Base-by-base conservation (phyloP, 768 basidiomycete species). In the Pisolithus orientalis region DNA sequence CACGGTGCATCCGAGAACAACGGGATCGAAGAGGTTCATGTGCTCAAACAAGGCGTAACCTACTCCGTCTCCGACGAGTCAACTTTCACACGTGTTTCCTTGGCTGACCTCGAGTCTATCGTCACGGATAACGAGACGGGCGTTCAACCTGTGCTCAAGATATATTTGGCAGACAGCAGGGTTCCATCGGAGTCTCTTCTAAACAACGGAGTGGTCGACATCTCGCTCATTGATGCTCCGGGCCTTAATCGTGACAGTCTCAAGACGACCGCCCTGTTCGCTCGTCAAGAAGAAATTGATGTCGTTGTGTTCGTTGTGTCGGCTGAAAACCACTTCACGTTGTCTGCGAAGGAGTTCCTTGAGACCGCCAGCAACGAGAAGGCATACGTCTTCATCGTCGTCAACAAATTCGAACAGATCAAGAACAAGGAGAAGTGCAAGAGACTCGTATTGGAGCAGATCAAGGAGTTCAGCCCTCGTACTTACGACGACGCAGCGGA, bases 251-350 rank as follows among this genome's bases (percentile, higher is more conserved):
- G 93, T 44, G 96, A 99, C 69, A 90, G 85, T 54, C 62, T 94
- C 63, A 88, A 95, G 73, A 99, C 96, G 1, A 99, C 95, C 3
- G 90, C 92, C 6, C 75, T 96, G 47, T 98, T 99, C 60, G 82
- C 94, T 32, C 89, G 93, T 16, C 96, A 98, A 68, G 89, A 94
- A 64, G 94, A 97, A 71, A 98, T 99, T 43, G 96, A 99, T 66
- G 95, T 99, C 24, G 83, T 99, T 52, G 95, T 99, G 52, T 99
- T 97, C 67, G 94, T 97, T 59, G 94, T 96, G 47, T 93, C 90
- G 0, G 93, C 96, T 4, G 94, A 96, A 73, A 98, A 99, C 69
- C 95, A 98, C 75, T 95, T 99, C 68, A 99, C 96, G 0, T 79
- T 94, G 17, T 95, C 93, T 4, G 88, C 93, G 13, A 90, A 87